Evolutionary conservation across 2,329 filamentous ascomycete genomes (phyloP).

Genomic region (Ceratocystis cacaofunesta): DNA sequence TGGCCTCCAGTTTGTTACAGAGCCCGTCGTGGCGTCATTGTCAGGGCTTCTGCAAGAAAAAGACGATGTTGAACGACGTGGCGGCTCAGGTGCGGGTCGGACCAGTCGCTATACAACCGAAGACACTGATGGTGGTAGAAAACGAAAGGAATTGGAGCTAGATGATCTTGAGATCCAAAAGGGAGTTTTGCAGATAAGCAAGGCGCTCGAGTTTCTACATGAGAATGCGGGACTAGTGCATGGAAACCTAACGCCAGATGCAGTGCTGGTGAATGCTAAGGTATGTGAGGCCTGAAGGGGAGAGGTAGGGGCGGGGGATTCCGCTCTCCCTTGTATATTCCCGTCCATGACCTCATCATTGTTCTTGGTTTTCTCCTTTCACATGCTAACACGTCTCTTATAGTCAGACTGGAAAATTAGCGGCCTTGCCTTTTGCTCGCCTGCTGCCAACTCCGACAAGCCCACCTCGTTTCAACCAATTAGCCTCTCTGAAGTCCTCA

Average conservation of each 20-base stretch:
- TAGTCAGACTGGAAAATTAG: constrained; percentile 97
- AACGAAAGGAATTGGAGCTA: constrained; percentile 72
- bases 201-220: constrained; percentile 87
- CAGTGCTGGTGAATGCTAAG: constrained; percentile 88
- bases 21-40: constrained; percentile 79
- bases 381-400: constrained; percentile 13
- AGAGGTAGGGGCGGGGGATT: constrained; percentile 20
- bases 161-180: constrained; percentile 98
- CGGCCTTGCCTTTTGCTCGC: constrained; percentile 78
- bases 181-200: constrained; percentile 79
- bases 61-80: constrained; percentile 63
- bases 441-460: constrained; percentile 59
- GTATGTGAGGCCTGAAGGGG: constrained; percentile 25
- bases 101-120: constrained; percentile 69
- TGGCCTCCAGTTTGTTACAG: constrained; percentile 89
- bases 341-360: no score
- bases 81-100: constrained; percentile 40
- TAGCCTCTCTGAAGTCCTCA: constrained; percentile 67
- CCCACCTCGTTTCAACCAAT: constrained; percentile 65
- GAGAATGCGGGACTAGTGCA: constrained; percentile 90
- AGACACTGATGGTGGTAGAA: constrained; percentile 56
- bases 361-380: neutral
- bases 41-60: constrained; percentile 71
- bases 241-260: constrained; percentile 85
- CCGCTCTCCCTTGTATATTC: neutral